Percentiles rank a stretch among this genome's conserved stretches.
Evolutionary conservation across 192 early-diverging fungal species (phyloP).

Genomic region (Coemansia sp.): DNA sequence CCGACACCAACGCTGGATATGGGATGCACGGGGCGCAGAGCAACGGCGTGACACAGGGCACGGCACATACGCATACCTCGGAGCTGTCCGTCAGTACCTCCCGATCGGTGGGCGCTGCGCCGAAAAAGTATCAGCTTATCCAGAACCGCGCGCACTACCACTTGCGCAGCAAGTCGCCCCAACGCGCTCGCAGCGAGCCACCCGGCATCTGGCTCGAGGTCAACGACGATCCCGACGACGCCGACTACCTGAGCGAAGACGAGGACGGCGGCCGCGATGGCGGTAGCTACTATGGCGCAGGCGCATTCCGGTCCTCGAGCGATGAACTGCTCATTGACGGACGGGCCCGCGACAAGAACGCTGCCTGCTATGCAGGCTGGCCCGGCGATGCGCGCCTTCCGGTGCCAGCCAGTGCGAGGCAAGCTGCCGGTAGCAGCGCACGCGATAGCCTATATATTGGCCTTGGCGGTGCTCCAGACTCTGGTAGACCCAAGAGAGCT

Average conservation of each 20-base stretch:
- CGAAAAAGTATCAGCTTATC: constrained; percentile 28
- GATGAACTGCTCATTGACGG: constrained; percentile 6
- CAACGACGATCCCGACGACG: constrained; percentile 20
- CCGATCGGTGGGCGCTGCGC: neutral
- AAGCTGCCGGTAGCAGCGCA: neutral
- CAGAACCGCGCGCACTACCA: constrained; percentile 30
- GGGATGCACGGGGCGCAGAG: neutral
- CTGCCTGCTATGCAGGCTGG: neutral
- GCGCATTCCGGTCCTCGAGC: constrained; percentile 4
- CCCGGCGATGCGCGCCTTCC: neutral
- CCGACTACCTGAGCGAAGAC: constrained; percentile 3
- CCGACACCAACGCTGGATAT: neutral
- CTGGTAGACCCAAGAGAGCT: neutral
- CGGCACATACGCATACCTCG: neutral
- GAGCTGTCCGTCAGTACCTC: neutral
- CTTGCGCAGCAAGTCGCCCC: constrained; percentile 33
- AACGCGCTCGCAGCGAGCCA: constrained; percentile 33
- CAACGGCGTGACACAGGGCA: neutral
- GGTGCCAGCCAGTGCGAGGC: neutral
- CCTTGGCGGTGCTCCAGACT: no score
- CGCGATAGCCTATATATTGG: neutral
- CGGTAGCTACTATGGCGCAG: constrained; percentile 14
- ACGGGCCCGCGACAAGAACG: neutral
- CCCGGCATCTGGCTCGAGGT: constrained; percentile 50
- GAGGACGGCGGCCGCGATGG: constrained; percentile 1